Base-by-base conservation (phyloP, 192 early-diverging fungal species). In the Phycomyces nitens region DNA sequence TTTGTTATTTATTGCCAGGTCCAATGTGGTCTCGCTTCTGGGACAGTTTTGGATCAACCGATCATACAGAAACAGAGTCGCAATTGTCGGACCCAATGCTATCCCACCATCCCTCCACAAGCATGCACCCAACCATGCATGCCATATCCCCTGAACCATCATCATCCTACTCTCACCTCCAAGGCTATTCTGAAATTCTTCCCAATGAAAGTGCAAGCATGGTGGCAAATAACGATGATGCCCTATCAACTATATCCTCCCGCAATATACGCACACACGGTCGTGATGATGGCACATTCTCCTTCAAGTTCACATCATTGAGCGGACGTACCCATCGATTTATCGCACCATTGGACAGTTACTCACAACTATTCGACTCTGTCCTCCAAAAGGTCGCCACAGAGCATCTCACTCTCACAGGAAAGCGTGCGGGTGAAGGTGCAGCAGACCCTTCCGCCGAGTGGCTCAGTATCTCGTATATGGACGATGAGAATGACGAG, bases 401-500 rank as follows among this genome's bases (percentile, higher is more conserved):
- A 1, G 74, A 76, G 7, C 64, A 70, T 34, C 27, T 60, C 7
- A 47, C 56, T 24, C 34, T 54, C 2, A 47, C 44, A 47, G 44
- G 44, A 14, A 47, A 26, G 0, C 39, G 52, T 42, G 21, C 3
- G 5, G 62, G 52, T 41, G 21, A 53, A 40, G 38, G 29, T 1
- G 15, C 29, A 20, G 50, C 51, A 22, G 56, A 42, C 5, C 38
- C 56, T 20, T 14, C 21, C 23, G 53, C 27, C 12, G 22, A 29
- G 22, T 82, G 64, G 77, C 79, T 72, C 67, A 76, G 70, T 24
- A 79, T 94, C 34, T 87, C 86, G 1, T 98, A 95, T 66, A 71
- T 92, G 60, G 96, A 98, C 68, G 96, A 98, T 59, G 96, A 98
- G 53, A 82, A 87, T 40, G 96, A 98, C 71, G 74, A 82, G 58